Conservation (phyloP, 352 stramenopile genomes). For the Pythium scleroteichum region DNA sequence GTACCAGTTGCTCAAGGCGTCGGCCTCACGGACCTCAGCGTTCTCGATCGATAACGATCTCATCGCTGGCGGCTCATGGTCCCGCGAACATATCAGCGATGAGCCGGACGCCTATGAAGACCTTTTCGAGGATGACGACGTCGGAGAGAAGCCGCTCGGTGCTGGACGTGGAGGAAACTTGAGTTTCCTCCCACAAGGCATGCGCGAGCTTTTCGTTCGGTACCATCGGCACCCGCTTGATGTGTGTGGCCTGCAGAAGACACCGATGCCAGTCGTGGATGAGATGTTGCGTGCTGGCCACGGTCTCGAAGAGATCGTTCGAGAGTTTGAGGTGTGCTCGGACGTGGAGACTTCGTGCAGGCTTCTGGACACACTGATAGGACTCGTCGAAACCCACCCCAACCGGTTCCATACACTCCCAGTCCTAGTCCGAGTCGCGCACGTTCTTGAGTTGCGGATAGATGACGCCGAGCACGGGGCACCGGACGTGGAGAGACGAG, state of each 20-base stretch:
- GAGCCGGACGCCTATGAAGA: slow-evolving; percentile 23
- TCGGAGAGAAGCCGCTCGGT: not conserved
- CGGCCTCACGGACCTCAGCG: slow-evolving; percentile 18
- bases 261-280: not conserved
- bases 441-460: slow-evolving; percentile 41
- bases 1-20: slow-evolving; percentile 39
- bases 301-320: slow-evolving; percentile 45
- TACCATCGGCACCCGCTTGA: slow-evolving; percentile 2
- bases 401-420: slow-evolving; percentile 33
- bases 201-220: slow-evolving; percentile 37
- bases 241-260: not conserved
- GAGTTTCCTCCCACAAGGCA: slow-evolving; percentile 41
- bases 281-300: slow-evolving; percentile 36
- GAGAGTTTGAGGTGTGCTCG: slow-evolving; percentile 41
- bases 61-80: not conserved
- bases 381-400: slow-evolving; percentile 30
- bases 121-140: slow-evolving; percentile 13
- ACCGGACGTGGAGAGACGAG: slow-evolving; percentile 31
- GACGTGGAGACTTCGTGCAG: slow-evolving; percentile 33
- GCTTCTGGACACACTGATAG: slow-evolving; percentile 41
- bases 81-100: slow-evolving; percentile 1
- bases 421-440: slow-evolving; percentile 39
- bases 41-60: slow-evolving; percentile 14
- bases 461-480: slow-evolving; percentile 35
- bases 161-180: slow-evolving; percentile 26